Evolutionary conservation across 2,329 filamentous ascomycete genomes (phyloP).

Genomic region (Sarocladiaceae sp.): DNA sequence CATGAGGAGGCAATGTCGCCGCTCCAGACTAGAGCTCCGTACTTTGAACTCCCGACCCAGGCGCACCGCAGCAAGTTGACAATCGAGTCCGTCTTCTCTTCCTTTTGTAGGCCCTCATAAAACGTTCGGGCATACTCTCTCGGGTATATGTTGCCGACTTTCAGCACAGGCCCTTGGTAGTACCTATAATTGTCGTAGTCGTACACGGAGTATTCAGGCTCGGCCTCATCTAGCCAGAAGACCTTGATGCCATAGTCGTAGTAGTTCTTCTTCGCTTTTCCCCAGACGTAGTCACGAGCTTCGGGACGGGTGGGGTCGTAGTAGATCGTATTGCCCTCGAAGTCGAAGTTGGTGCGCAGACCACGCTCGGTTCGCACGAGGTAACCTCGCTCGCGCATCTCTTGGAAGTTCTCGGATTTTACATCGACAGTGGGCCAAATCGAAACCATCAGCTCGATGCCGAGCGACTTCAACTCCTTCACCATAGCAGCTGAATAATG

Average conservation of each 20-base stretch:
- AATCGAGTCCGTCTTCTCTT: conserved; percentile 47
- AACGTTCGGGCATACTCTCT: conserved; percentile 54
- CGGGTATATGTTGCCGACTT: conserved; percentile 57
- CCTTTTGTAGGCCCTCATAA: conserved; percentile 51
- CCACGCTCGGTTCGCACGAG: conserved; percentile 60
- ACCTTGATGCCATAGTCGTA: conserved; percentile 56
- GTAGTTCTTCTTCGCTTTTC: conserved; percentile 55
- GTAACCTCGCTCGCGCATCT: conserved; percentile 58
- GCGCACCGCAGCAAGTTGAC: conserved; percentile 50
- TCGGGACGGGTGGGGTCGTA: conserved; percentile 61
- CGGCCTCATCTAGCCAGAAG: conserved; percentile 68
- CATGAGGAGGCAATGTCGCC: conserved; percentile 65
- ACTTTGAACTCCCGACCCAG: conserved; percentile 56
- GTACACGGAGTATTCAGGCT: conserved; percentile 61
- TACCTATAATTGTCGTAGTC: conserved; percentile 66
- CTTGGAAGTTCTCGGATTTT: conserved; percentile 52
- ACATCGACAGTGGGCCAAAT: conserved; percentile 65
- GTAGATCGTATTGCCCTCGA: conserved; percentile 54
- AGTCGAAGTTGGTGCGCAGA: conserved; percentile 53
- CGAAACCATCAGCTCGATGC: conserved; percentile 64
- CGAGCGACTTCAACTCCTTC: conserved; percentile 51
- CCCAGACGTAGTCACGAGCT: conserved; percentile 56
- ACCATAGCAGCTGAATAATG: conserved; percentile 51
- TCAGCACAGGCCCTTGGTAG: conserved; percentile 30
- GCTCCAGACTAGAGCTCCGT: conserved; percentile 62